Conservation (phyloP, 768 basidiomycete genomes). For the Tricholoma sp. region DNA sequence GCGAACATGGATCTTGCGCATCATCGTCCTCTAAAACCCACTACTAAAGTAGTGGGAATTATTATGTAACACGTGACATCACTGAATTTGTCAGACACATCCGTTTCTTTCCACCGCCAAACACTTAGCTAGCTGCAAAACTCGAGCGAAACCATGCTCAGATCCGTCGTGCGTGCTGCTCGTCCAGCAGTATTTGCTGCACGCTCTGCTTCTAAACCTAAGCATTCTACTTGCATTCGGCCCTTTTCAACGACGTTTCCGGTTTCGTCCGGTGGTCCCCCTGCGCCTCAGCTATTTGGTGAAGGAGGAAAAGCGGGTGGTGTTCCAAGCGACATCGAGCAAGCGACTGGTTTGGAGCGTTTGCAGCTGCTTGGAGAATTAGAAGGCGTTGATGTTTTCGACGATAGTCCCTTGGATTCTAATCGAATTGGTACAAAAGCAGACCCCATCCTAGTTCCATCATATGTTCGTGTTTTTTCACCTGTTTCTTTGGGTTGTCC, state of each 20-base stretch:
- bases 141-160: conserved; percentile 30
- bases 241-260: conserved; percentile 55
- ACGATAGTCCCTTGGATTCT: conserved; percentile 78
- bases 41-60: too few species aligned
- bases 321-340: conserved; percentile 80
- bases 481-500: conserved; percentile 1
- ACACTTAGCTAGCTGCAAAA: neutral
- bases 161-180: conserved; percentile 40
- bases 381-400: conserved; percentile 87
- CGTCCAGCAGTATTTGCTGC: conserved; percentile 37
- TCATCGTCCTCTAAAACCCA: too few species aligned
- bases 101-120: conserved; percentile 16
- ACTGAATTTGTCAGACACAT: conserved; percentile 13
- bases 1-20: too few species aligned
- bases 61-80: conserved; percentile 7
- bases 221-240: conserved; percentile 34
- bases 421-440: conserved; percentile 83
- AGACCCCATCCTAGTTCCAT: conserved; percentile 84
- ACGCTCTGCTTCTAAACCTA: conserved; percentile 30
- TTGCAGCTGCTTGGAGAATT: conserved; percentile 87
- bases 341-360: conserved; percentile 96
- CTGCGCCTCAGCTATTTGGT: conserved; percentile 65
- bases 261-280: conserved; percentile 46
- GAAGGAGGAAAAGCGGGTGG: conserved; percentile 67
- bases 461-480: conserved; percentile 55